phyloP scores from a whole-genome alignment of 202 grass and related monocot species.

The Brachypodium distachyon region DNA sequence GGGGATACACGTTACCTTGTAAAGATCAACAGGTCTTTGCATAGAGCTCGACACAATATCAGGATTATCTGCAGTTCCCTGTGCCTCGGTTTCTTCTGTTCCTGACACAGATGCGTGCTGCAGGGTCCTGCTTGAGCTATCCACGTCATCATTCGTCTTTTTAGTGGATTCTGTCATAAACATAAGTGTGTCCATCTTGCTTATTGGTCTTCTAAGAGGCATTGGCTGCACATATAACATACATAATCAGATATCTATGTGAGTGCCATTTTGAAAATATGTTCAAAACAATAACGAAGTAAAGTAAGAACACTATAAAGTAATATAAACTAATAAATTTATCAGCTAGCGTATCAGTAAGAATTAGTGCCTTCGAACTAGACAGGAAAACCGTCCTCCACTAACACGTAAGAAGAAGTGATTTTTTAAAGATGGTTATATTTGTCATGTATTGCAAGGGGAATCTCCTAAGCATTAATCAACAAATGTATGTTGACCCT shows the following conservation, averaged over 20 bases:
- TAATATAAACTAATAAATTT: not conserved
- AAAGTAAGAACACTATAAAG: not conserved
- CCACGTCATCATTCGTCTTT: constrained; percentile 34
- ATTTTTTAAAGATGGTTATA: not conserved
- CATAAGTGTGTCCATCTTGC: constrained; percentile 72
- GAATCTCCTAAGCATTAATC: not conserved
- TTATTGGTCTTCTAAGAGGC: constrained; percentile 65
- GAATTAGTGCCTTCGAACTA: not conserved
- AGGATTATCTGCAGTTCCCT: constrained; percentile 23
- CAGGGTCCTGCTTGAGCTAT: constrained; percentile 27
- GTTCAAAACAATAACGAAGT: not conserved
- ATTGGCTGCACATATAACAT: constrained; percentile 53
- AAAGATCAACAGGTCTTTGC: constrained; percentile 88
- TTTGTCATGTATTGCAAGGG: not conserved
- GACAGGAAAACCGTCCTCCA: not conserved
- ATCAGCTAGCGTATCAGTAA: not conserved
- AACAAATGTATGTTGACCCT: not conserved
- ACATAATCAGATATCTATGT: not conserved
- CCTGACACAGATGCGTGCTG: constrained; percentile 34
- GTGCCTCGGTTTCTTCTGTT: constrained; percentile 25
- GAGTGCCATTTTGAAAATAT: not conserved
- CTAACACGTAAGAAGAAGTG: not conserved
- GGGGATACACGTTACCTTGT: constrained; percentile 55
- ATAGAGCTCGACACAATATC: constrained; percentile 39
- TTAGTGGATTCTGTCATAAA: constrained; percentile 82